Evolutionary conservation across 1,139 yeast species (phyloP).

Genomic region (Geotrichum fermentans): DNA sequence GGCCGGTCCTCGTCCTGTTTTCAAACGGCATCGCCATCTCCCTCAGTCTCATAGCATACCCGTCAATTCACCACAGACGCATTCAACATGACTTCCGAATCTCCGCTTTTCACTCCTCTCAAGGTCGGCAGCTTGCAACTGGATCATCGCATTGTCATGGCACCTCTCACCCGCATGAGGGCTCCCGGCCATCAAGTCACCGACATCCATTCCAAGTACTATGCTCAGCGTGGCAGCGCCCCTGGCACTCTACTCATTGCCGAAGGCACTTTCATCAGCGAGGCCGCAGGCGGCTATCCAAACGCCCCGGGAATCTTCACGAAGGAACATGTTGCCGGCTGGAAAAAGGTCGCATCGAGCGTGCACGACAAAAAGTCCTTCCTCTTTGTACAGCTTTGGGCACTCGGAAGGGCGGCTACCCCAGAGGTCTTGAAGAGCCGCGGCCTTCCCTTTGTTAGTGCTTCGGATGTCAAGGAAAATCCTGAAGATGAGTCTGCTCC

Average conservation of each 20-base stretch:
- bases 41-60: too few species aligned
- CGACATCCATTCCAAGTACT: constrained; percentile 47
- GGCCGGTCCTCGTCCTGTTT: too few species aligned
- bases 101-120: constrained; percentile 25
- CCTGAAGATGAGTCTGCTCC: constrained; percentile 20
- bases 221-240: constrained; percentile 46
- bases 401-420: constrained; percentile 52
- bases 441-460: constrained; percentile 29
- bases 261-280: constrained; percentile 42
- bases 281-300: constrained; percentile 40
- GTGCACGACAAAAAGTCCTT: constrained; percentile 53
- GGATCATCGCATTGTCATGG: constrained; percentile 42
- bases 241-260: constrained; percentile 48
- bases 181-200: constrained; percentile 37
- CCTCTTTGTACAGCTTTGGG: constrained; percentile 56
- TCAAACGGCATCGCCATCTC: too few species aligned
- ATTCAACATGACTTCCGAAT: not conserved
- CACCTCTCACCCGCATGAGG: constrained; percentile 51
- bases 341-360: constrained; percentile 48
- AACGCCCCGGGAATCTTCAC: constrained; percentile 54
- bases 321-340: constrained; percentile 44
- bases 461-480: constrained; percentile 34
- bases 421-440: constrained; percentile 41
- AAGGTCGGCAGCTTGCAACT: constrained; percentile 28
- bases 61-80: too few species aligned